Evolutionary conservation across 1,139 yeast genomes (phyloP).

Genomic region (Geotrichum macrosporum): DNA sequence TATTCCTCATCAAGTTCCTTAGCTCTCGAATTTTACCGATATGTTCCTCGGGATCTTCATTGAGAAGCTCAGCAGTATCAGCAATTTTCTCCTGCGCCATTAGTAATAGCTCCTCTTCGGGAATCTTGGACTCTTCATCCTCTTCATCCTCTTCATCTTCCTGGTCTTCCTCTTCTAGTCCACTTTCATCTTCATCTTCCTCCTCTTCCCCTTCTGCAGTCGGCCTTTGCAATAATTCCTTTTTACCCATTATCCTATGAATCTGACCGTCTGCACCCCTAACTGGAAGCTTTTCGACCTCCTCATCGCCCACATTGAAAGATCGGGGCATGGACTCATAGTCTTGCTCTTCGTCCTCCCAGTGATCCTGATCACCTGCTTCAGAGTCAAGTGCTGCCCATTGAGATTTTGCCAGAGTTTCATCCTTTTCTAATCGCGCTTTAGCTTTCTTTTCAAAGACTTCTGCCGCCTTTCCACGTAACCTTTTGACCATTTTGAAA

Average conservation of each 20-base stretch:
- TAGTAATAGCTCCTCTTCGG: slow-evolving; percentile 69
- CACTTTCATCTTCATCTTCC: slow-evolving; percentile 8
- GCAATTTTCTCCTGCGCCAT: slow-evolving; percentile 81
- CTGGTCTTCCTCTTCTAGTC: slow-evolving; percentile 25
- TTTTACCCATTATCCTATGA: slow-evolving; percentile 50
- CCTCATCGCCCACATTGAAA: slow-evolving; percentile 38
- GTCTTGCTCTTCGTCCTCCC: slow-evolving; percentile 30
- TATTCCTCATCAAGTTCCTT: slow-evolving; percentile 59
- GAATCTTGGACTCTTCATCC: slow-evolving; percentile 41
- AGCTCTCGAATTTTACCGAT: slow-evolving; percentile 61
- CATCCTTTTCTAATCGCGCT: slow-evolving; percentile 26
- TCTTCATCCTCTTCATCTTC: too few relatives aligned
- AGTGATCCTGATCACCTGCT: slow-evolving; percentile 6
- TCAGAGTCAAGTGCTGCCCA: slow-evolving; percentile 26
- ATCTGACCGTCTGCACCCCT: slow-evolving; percentile 67
- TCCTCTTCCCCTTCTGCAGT: slow-evolving; percentile 15
- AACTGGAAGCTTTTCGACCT: slow-evolving; percentile 76
- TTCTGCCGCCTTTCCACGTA: slow-evolving; percentile 29
- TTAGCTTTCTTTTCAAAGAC: slow-evolving; percentile 29
- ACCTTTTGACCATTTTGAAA: slow-evolving; percentile 31
- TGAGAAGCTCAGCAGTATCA: slow-evolving; percentile 65
- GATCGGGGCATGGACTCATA: slow-evolving; percentile 37
- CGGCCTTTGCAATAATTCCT: slow-evolving; percentile 24
- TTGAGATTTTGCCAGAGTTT: slow-evolving; percentile 23
- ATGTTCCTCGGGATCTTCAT: slow-evolving; percentile 90